Base-by-base conservation (phyloP, 2,329 filamentous ascomycete genomes). In the Geosmithia flava region DNA sequence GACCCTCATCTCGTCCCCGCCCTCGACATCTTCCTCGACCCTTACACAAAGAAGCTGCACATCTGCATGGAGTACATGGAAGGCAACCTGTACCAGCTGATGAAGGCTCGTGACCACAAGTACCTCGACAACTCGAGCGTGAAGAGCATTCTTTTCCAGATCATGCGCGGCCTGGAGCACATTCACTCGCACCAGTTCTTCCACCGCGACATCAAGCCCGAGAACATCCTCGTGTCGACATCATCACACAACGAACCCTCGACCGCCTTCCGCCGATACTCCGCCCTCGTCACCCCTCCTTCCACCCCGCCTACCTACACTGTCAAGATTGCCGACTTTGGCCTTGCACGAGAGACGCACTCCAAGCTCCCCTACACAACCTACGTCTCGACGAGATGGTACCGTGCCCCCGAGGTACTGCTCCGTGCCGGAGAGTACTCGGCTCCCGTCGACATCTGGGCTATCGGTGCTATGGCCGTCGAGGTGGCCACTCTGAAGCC, bases 1-100 rank as follows among this genome's bases (percentile, higher is more conserved):
- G 93, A 98, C 62, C 80, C 82, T 56, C 93, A 98, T 65, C 78
- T 98, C 33, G 93, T 98, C n/a, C 93, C 93, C 37, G 91, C 93
- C 5, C 78, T 97, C 55, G 93, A 98, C 68, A 98, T 98, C 60
- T 98, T 98, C 68, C 80, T 98, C 59, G 93, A 98, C 61, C 93
- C 93, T 0, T 86, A 88, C 64, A 95, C 79, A 69, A 94, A 90
- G 70, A 95, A 96, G 68, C 81, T 98, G 43, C 93, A 98, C 67
- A 98, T 98, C 56, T 83, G 80, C 61, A 98, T 98, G 93, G 93
- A 98, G 70, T 96, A 95, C 68, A 98, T 98, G 93, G 93, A 98
- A 64, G 93, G 93, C 46, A 98, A 98, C 65, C 76, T 98, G 1
- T 98, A 98, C 66, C 93, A 98, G 67, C 70, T 98, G 53, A 98